Conservation (phyloP, 75 land plant species). For the Selaginella tamariscina region DNA sequence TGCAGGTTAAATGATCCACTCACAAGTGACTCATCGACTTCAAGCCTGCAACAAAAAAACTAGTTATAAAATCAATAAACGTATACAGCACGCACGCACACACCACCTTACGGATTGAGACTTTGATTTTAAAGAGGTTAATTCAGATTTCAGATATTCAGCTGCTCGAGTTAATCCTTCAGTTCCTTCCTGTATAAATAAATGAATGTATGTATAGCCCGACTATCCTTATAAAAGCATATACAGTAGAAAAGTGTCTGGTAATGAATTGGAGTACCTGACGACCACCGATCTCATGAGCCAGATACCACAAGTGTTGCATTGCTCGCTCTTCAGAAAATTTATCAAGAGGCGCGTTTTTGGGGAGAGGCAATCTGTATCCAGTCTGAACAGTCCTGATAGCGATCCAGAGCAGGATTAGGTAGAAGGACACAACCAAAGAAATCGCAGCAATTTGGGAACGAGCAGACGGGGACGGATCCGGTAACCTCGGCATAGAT, state of each 20-base stretch:
- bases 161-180: constrained; percentile 51
- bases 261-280: constrained; percentile 25
- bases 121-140: neutral
- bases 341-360: constrained; percentile 46
- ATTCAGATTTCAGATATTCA: constrained; percentile 35
- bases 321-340: constrained; percentile 82
- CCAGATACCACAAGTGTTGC: constrained; percentile 44
- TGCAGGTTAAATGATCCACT: constrained; percentile 76
- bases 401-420: constrained; percentile 24
- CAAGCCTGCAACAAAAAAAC: constrained; percentile 34
- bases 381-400: constrained; percentile 39
- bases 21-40: constrained; percentile 55
- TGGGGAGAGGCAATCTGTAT: constrained; percentile 43
- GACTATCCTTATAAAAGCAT: constrained; percentile 9
- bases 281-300: constrained; percentile 52
- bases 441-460: too few species aligned
- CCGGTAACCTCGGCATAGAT: too few species aligned
- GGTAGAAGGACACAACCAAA: neutral
- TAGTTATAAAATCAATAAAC: neutral
- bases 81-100: neutral
- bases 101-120: constrained; percentile 2
- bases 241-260: constrained; percentile 3
- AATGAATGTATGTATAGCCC: neutral
- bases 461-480: too few species aligned
- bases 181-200: constrained; percentile 40